Base-by-base conservation (phyloP, 2,329 filamentous ascomycete genomes). In the Clonostachys rosea region DNA sequence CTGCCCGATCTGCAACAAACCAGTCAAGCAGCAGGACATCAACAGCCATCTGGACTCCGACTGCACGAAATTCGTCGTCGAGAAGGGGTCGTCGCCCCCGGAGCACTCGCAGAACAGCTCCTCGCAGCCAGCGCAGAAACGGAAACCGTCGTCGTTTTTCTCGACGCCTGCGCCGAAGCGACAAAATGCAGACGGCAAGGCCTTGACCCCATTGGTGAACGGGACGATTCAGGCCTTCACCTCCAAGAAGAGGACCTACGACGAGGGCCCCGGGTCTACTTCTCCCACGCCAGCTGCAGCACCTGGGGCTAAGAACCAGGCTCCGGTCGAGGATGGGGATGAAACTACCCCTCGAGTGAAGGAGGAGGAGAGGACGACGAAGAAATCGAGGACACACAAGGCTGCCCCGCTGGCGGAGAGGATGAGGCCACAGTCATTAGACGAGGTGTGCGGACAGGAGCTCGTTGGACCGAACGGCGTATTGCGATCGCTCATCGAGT, bases 371-470 rank as follows among this genome's bases (percentile, higher is more conserved):
- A 49, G 39, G 4, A 41, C 6, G 53, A 54, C 72, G 5, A 91
- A 92, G 64, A 86, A 84, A 60, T 71, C 77, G 13, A 90, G 89
- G 67, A 79, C 74, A 35, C 79, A 83, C 48, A 83, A 84, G 57
- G 82, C 84, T 1, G 91, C 90, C 9, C 94, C 94, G 1, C 74
- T 99, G 16, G 91, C 94, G 3, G 94, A 99, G 67, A 87, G 92
- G 33, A 96, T 97, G 90, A 83, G 94, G 5, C 94, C 94, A 2
- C 77, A 75, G 47, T 87, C 78, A 1, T 77, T 99, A 8, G 89
- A 96, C 59, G 86, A 96, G 14, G 87, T 97, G 4, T 91, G 78
- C 54, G 94, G 94, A 1, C 94, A 99, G 68, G 90, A 96, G 41
- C 81, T 99, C 0, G 91, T 99, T 2, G 92, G 91, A 0, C 81